phyloP scores from a whole-genome alignment of 2,329 filamentous ascomycete species.

The Colletotrichum siamense region DNA sequence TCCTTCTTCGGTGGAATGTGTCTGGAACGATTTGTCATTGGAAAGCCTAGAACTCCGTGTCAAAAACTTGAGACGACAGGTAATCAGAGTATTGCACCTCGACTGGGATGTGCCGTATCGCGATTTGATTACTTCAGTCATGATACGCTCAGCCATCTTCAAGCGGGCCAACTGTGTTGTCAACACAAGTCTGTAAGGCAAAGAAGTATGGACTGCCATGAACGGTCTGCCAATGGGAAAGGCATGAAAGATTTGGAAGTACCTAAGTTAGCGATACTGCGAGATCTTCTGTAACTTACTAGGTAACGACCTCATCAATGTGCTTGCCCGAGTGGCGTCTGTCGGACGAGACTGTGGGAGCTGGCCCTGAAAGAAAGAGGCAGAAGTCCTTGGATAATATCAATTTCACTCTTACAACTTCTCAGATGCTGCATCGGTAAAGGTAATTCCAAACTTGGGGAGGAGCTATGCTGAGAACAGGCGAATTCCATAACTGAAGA shows the following conservation, averaged over 20 bases:
- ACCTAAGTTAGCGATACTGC: too few relatives aligned
- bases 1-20: neutral
- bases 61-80: neutral
- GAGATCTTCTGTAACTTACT: too few relatives aligned
- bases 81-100: neutral
- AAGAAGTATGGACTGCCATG: too few relatives aligned
- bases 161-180: neutral
- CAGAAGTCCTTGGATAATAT: too few relatives aligned
- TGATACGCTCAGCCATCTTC: neutral
- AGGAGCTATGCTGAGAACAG: rapidly evolving
- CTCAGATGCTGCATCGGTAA: neutral
- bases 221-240: too few relatives aligned
- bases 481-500: neutral
- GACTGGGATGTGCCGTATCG: neutral
- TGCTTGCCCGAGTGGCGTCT: too few relatives aligned
- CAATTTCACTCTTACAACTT: neutral
- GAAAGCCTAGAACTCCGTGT: neutral
- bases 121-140: rapidly evolving
- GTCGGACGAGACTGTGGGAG: too few relatives aligned
- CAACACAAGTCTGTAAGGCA: too few relatives aligned
- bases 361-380: too few relatives aligned
- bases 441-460: neutral
- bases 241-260: too few relatives aligned
- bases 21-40: neutral
- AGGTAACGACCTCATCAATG: too few relatives aligned